Conservation (phyloP, 1,284 basidiomycete species). For the Ganoderma lucidum region DNA sequence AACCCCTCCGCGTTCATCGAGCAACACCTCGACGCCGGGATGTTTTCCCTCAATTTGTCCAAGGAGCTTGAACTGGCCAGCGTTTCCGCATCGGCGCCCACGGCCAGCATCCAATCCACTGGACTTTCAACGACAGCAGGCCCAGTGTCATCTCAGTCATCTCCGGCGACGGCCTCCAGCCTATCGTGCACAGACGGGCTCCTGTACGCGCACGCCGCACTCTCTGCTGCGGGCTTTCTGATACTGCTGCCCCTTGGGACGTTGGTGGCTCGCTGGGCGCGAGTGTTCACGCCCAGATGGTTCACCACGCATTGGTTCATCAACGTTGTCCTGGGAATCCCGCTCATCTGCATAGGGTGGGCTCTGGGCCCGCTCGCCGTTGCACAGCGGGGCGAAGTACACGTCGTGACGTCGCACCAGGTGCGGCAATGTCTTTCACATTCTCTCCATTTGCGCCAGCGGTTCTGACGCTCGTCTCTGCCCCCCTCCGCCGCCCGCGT, state of each 20-base stretch:
- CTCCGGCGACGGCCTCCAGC: conserved; percentile 11
- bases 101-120: conserved; percentile 6
- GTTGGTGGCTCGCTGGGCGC: conserved; percentile 65
- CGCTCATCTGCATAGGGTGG: conserved; percentile 59
- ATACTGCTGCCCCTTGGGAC: conserved; percentile 66
- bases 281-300: conserved; percentile 66
- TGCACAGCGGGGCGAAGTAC: conserved; percentile 49
- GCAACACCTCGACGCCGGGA: conserved; percentile 57
- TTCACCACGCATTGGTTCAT: conserved; percentile 61
- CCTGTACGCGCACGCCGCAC: conserved; percentile 60
- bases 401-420: conserved; percentile 60
- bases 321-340: conserved; percentile 56
- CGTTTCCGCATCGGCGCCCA: conserved; percentile 15
- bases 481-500: not conserved
- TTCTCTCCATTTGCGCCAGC: not conserved
- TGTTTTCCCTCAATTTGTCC: conserved; percentile 53
- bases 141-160: conserved; percentile 25
- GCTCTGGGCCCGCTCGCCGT: conserved; percentile 59
- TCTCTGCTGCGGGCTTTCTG: conserved; percentile 65
- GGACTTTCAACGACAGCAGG: not conserved
- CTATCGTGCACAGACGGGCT: conserved; percentile 45
- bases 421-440: conserved; percentile 37
- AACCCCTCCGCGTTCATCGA: conserved; percentile 48
- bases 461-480: conserved; percentile 6
- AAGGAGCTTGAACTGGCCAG: conserved; percentile 43